Conservation (phyloP, 805 yeast species). For the Diddensiella santjacobensis region DNA sequence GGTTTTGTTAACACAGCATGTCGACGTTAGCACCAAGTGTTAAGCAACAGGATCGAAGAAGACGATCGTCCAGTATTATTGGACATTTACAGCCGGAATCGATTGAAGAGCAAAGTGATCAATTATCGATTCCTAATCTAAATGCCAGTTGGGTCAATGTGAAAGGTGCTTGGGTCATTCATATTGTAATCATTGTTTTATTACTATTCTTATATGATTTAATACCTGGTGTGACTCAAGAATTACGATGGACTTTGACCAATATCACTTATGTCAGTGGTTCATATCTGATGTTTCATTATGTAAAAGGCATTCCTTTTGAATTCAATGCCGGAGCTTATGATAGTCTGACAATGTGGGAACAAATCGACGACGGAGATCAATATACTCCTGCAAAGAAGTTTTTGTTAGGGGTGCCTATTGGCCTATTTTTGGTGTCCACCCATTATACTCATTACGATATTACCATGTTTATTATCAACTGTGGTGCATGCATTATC, state of each 20-base stretch:
- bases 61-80: conserved; percentile 85
- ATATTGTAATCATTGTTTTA: conserved; percentile 72
- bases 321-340: conserved; percentile 96
- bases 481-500: conserved; percentile 74
- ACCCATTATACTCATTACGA: conserved; percentile 91
- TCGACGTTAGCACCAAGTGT: background rate
- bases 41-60: conserved; percentile 33
- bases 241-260: conserved; percentile 91
- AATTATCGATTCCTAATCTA: conserved; percentile 79
- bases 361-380: conserved; percentile 92
- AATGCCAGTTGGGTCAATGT: conserved; percentile 96
- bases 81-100: conserved; percentile 93
- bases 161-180: conserved; percentile 93
- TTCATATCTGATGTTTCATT: conserved; percentile 92
- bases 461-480: conserved; percentile 69
- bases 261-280: conserved; percentile 88
- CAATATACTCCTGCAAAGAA: conserved; percentile 96
- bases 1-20: too few relatives aligned
- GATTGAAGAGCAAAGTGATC: conserved; percentile 88
- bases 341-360: conserved; percentile 98
- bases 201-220: conserved; percentile 74
- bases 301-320: conserved; percentile 94
- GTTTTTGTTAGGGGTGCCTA: conserved; percentile 89
- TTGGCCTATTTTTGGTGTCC: conserved; percentile 74
- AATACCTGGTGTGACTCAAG: conserved; percentile 74